Evolutionary conservation across 164 flowering plant species (phyloP), one percentile per base, ranked within the genome.

Genomic region (Cinnamomum micranthum): DNA sequence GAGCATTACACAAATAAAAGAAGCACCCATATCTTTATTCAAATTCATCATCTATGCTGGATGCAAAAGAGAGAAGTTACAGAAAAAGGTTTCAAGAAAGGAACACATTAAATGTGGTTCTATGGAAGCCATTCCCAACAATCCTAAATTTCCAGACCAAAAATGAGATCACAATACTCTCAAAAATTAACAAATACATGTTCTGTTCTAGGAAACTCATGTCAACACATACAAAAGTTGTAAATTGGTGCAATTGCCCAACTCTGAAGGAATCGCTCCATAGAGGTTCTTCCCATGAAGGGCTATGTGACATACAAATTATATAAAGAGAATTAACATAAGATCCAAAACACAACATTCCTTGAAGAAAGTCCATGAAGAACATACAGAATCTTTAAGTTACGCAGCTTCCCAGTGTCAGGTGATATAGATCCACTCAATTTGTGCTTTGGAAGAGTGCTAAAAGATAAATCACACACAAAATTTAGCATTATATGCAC

Each of bases 201-300:
- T 70, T 70, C 33, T 70, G 52, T 68, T 51, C 23, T n/a, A 68
- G 71, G 33, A 51, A 23, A 70, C 9, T 70, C 4, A 41, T 12
- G 50, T 65, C 7, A 68, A 4, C 28, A 83, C 98, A 88, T 86
- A 95, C 99, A 95, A 22, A 73, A 85, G 88, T 80, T 78, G 86
- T 86, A 95, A 84, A 74, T 86, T 80, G n/a, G 97, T 83, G 84
- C 98, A 95, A 72, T 93, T 93, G 62, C 92, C 92, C 86, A 95
- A 75, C 69, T 86, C 91, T 35, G 89, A 78, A 72, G 99, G 99
- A 74, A 95, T 92, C 59, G 81, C 33, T 74, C 99, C 98, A 86
- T 88, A 95, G 1, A 95, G 84, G 75, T 87, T 88, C 84, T 95
- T 93, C 85, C 86, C 82, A 73, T 91, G 86, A 79, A 93, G 95